Base-by-base conservation (phyloP, 352 stramenopile genomes). In the Aphanomyces cochlioides region DNA sequence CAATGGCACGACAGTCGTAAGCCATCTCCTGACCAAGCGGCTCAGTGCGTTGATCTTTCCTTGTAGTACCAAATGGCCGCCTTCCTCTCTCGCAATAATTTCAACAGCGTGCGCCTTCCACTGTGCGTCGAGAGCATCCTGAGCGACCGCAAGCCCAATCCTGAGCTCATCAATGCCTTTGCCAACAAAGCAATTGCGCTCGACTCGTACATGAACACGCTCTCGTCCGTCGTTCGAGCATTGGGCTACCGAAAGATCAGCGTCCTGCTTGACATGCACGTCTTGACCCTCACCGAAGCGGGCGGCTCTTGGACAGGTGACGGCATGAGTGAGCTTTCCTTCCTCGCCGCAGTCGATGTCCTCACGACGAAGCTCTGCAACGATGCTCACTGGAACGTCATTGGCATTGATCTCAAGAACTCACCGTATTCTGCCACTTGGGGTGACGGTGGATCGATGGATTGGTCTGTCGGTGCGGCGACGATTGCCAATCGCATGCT, bases 331-430 rank as follows among this genome's bases (percentile, higher is more conserved):
- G 75, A 90, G 38, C 74, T 85, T 7, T 69, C 85, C 17, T 91
- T 86, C 68, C 56, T 91, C 3, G 38, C 66, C 12, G 80, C 83
- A 0, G 73, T 90, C 66, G 77, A 90, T 78, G 87, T 80, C 41
- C 72, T 93, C 48, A 81, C 86, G 34, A 78, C 75, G 1, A 76
- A 84, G 66, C 69, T 93, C 3, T 93, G 86, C 64, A 89, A 77
- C 37, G 79, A 90, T 39, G 67, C 86, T 45, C 77, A 90, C 64
- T 93, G 90, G 83, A 93, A 93, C 68, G 90, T 93, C 57, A 83
- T 93, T 28, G 86, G 86, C 12, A 79, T 93, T 7, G 86, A 93
- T 54, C 75, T 93, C 69, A 93, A 93, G 76, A 91, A 93, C 68
- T 83, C 91, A 59, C 85, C 85, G 28, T 72, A 89, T 66, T 73